Evolutionary conservation across 2,329 filamentous ascomycete genomes (phyloP), one percentile per base, ranked within the genome.

Genomic region (Chalaropsis ovoidea): DNA sequence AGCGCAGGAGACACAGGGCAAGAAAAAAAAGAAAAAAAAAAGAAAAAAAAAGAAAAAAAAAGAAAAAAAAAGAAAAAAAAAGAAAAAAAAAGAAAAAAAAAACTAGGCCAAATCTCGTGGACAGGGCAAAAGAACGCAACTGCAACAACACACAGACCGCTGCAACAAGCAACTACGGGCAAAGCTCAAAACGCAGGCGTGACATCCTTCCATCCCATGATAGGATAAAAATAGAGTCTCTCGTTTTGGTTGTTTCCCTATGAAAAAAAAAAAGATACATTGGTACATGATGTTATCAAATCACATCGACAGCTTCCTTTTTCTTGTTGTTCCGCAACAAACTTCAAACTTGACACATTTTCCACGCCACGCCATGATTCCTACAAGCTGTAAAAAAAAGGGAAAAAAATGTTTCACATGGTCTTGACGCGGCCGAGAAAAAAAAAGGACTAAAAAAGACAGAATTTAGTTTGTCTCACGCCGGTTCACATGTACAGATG

Each of bases 191-290:
- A 62, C 42, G 41, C 61, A 62, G 61, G 35, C 61, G 61, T 49
- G 61, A 62, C 61, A 62, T 62, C 61, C 41, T 62, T 62, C 61
- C 61, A 62, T 62, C 61, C 61, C 61, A 47, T 47, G 41, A 47
- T 62, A 39, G 31, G 61, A 62, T 58, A 58, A 58, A 58, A 58
- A 58, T 58, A 58, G 52, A 17, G 15, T 58, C 11, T 27, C 31
- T 35, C 52, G 17, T 58, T 58, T 35, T 35, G 22, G 22, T 15
- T 56, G 52, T 31, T 56, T 17, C 27, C 24, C 13, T 31, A 22
- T 27, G 22, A 8, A 56, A 17, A 56, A 17, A 56, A 35, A 52
- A 52, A 52, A 52, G 47, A 15, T 52, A 19, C 47, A 22, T 22
- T 22, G 19, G 24, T 24, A 52, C 47, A 11, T 52, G 19, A 52